Evolutionary conservation across 805 yeast genomes (phyloP).

Genomic region (Zygosaccharomyces gambellarensis): DNA sequence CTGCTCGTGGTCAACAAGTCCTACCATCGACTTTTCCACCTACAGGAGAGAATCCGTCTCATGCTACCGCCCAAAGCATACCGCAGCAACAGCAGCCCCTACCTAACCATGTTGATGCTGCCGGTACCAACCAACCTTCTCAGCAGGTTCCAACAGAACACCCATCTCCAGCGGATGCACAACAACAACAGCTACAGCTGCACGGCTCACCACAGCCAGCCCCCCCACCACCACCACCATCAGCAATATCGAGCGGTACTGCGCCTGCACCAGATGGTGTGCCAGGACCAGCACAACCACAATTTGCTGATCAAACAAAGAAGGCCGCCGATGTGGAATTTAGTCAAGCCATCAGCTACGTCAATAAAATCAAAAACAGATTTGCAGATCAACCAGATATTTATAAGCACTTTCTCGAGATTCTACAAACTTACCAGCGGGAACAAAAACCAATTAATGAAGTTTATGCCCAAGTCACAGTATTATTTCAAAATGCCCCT

Average conservation of each 20-base stretch:
- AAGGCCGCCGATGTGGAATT: conserved; percentile 75
- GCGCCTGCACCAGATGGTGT: conserved; percentile 8
- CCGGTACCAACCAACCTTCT: conserved; percentile 10
- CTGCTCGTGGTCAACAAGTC: background rate
- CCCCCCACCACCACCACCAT: conserved; percentile 1
- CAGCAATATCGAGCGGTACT: background rate
- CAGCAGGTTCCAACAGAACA: conserved; percentile 19
- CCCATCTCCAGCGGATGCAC: background rate
- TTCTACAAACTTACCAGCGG: conserved; percentile 91
- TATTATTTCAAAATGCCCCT: conserved; percentile 86
- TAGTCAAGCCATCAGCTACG: conserved; percentile 94
- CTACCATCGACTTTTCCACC: background rate
- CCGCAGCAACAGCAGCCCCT: background rate
- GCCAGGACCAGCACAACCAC: conserved; percentile 3
- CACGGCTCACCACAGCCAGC: background rate
- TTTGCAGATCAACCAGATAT: conserved; percentile 93
- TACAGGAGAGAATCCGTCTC: background rate
- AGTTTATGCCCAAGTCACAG: conserved; percentile 89
- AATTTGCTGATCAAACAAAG: conserved; percentile 12
- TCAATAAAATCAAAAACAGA: conserved; percentile 90
- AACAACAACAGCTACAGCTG: conserved; percentile 8
- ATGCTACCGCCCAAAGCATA: background rate
- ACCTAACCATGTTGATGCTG: background rate
- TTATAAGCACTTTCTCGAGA: conserved; percentile 90
- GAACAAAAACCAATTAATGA: conserved; percentile 94